Percentiles rank a stretch among this genome's conserved stretches.
Evolutionary conservation across 192 early-diverging fungal species (phyloP).

Genomic region (Coemansia sp.): DNA sequence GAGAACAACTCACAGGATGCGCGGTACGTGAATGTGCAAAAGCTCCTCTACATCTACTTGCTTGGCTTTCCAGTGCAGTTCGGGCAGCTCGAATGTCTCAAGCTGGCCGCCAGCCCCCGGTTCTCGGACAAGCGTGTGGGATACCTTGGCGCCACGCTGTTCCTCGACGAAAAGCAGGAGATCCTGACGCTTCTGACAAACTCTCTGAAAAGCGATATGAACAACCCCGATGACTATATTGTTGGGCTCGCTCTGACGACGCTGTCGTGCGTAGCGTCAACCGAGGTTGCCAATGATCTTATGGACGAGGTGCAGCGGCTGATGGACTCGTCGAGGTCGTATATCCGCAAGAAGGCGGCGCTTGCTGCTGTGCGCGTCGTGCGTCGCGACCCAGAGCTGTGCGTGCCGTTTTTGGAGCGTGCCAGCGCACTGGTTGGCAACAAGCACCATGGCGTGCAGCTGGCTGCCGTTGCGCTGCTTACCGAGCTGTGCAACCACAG

Average conservation of each 20-base stretch:
- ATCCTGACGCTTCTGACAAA: slow-evolving; percentile 97
- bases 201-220: slow-evolving; percentile 95
- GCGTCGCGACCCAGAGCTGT: slow-evolving; percentile 89
- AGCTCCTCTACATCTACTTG: slow-evolving; percentile 98
- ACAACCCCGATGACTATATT: slow-evolving; percentile 92
- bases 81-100: slow-evolving; percentile 99
- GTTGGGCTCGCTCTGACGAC: slow-evolving; percentile 97
- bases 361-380: slow-evolving; percentile 90
- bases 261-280: slow-evolving; percentile 93
- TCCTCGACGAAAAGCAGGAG: slow-evolving; percentile 98
- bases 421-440: slow-evolving; percentile 80
- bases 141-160: slow-evolving; percentile 95
- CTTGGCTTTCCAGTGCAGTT: slow-evolving; percentile 98
- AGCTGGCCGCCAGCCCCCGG: slow-evolving; percentile 88
- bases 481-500: slow-evolving; percentile 83
- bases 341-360: slow-evolving; percentile 98
- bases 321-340: slow-evolving; percentile 86
- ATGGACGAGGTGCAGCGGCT: slow-evolving; percentile 92
- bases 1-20: slow-evolving; percentile 86
- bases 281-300: slow-evolving; percentile 93
- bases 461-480: slow-evolving; percentile 87
- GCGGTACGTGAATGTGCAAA: slow-evolving; percentile 92
- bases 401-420: slow-evolving; percentile 78
- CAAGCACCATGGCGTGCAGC: slow-evolving; percentile 92
- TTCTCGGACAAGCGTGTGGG: slow-evolving; percentile 98